A percentile compares a stretch with the other conserved stretches of the same genome.
Conservation (phyloP, 176 grass and related monocot species). For the Carex scoparia region DNA sequence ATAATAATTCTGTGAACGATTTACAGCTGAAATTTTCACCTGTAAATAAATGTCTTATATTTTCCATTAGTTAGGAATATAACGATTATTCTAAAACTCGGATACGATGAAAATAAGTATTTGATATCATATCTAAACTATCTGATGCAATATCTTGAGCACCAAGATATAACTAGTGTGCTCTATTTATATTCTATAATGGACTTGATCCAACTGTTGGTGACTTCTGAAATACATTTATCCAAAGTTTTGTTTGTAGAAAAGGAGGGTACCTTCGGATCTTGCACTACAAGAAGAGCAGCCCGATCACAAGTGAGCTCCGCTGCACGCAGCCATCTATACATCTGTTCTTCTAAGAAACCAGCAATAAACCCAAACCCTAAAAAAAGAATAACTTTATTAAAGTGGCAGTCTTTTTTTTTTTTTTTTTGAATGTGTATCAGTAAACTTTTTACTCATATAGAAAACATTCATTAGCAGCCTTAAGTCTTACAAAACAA, state of each 20-base stretch:
- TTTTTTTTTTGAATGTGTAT: neutral
- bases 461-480: neutral
- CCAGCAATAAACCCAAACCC: constrained; percentile 78
- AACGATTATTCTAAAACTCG: neutral
- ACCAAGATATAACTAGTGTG: neutral
- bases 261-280: constrained; percentile 65
- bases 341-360: constrained; percentile 79
- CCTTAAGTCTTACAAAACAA: neutral
- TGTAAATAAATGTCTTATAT: neutral
- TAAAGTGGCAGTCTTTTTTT: neutral
- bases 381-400: constrained; percentile 21
- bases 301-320: constrained; percentile 93
- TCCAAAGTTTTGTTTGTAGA: neutral
- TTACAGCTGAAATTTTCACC: neutral
- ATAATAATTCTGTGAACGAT: neutral
- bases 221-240: neutral
- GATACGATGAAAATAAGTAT: neutral
- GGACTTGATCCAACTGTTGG: neutral
- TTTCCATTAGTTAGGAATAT: neutral
- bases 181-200: neutral
- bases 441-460: neutral
- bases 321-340: constrained; percentile 84
- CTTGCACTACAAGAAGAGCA: constrained; percentile 84
- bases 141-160: neutral
- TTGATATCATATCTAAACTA: neutral